Conservation (phyloP, 352 stramenopile genomes). For the Stramenopiles sp. region DNA sequence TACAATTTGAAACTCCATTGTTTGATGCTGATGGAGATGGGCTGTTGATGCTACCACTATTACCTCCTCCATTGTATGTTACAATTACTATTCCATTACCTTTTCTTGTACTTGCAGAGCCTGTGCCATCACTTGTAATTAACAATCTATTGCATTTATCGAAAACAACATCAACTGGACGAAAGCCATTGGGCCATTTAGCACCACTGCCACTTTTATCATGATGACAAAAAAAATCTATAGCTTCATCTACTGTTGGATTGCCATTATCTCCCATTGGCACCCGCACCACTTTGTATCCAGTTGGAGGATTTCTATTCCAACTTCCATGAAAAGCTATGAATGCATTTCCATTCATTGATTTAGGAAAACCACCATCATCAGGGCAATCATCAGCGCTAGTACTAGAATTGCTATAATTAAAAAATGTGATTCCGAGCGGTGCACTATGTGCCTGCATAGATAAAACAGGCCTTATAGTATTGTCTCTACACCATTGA, state of each 20-base stretch:
- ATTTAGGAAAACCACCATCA: constrained; percentile 23
- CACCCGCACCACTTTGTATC: constrained; percentile 34
- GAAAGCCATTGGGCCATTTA: constrained; percentile 24
- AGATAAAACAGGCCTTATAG: constrained; percentile 20
- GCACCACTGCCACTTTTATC: constrained; percentile 20
- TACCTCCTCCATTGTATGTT: too few relatives aligned
- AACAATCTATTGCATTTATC: constrained; percentile 29
- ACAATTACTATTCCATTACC: too few relatives aligned
- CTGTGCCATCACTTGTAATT: constrained; percentile 30
- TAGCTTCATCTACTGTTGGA: too few relatives aligned
- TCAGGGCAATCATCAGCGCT: too few relatives aligned
- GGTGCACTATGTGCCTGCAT: constrained; percentile 33
- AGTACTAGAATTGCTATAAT: constrained; percentile 12
- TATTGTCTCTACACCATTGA: constrained; percentile 27
- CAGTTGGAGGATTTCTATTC: constrained; percentile 30
- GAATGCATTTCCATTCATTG: constrained; percentile 31
- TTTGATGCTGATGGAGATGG: too few relatives aligned
- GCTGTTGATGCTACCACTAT: too few relatives aligned
- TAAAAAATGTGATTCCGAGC: constrained; percentile 31
- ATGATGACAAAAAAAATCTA: too few relatives aligned
- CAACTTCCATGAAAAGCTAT: constrained; percentile 33
- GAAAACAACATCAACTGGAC: constrained; percentile 33
- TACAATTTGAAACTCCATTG: too few relatives aligned
- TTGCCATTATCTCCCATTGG: constrained; percentile 29
- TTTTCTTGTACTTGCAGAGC: too few relatives aligned